A percentile compares a stretch with the other conserved stretches of the same genome.
phyloP scores from a whole-genome alignment of 2,329 filamentous ascomycete genomes.

The Diaporthe amygdali region DNA sequence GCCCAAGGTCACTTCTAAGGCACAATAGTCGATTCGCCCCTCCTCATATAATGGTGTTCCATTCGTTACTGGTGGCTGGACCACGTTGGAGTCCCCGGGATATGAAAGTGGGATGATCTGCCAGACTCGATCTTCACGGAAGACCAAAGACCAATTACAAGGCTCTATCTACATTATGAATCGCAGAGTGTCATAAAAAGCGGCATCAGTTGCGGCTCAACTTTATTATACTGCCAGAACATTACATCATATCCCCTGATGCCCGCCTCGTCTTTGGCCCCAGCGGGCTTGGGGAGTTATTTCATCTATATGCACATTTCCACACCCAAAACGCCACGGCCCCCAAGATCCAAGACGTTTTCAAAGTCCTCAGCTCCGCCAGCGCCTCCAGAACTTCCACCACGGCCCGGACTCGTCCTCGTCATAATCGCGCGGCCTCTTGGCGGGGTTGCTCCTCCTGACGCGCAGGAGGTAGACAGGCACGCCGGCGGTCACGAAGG shows the following conservation, averaged over 20 bases:
- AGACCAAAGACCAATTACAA: neutral
- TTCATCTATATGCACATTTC: neutral
- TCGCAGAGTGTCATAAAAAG: neutral
- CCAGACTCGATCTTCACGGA: too few relatives aligned
- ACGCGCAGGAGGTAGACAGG: conserved; percentile 91
- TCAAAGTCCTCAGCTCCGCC: conserved; percentile 24
- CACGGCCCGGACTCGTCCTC: conserved; percentile 42
- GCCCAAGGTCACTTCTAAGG: too few relatives aligned
- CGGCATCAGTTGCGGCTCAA: neutral
- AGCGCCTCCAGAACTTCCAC: conserved; percentile 67
- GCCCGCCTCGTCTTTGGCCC: neutral
- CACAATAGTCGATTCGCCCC: too few relatives aligned
- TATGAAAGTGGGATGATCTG: too few relatives aligned
- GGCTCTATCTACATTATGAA: neutral
- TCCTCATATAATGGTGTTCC: too few relatives aligned
- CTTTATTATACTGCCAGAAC: conserved; percentile 16
- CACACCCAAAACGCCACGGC: neutral
- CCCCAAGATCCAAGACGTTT: neutral
- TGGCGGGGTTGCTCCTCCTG: conserved; percentile 60
- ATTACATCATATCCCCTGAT: conserved; percentile 8
- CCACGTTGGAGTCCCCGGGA: too few relatives aligned
- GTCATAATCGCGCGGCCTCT: conserved; percentile 44
- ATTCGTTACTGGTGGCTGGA: too few relatives aligned
- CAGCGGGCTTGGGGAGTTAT: neutral
- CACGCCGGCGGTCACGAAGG: conserved; percentile 82